Conservation (phyloP, 495 filamentous ascomycete species). For the Penicillium tannophilum region DNA sequence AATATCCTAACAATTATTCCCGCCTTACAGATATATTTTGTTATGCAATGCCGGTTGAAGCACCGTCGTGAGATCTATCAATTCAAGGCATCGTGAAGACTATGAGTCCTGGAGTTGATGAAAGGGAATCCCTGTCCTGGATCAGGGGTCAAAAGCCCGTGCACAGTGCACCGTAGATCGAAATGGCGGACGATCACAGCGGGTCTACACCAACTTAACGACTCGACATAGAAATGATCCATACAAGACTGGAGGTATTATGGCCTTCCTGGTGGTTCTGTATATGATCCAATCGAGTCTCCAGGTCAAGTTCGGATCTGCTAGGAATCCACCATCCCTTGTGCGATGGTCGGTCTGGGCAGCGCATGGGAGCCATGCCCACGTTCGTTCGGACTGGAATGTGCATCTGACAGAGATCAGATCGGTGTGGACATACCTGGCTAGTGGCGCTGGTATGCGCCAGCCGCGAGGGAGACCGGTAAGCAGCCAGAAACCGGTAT, state of each 20-base stretch:
- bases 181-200: background rate
- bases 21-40: background rate
- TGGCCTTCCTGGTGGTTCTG: background rate
- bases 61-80: background rate
- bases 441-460: slow-evolving; percentile 1
- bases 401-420: slow-evolving; percentile 4
- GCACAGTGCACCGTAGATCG: background rate
- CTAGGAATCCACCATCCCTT: background rate
- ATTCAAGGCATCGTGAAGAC: background rate
- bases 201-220: background rate
- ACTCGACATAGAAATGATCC: background rate
- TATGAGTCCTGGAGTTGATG: too few relatives aligned
- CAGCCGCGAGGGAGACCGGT: background rate
- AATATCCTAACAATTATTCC: background rate
- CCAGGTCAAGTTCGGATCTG: background rate
- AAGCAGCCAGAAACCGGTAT: background rate
- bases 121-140: background rate
- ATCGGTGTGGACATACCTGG: background rate
- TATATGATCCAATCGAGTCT: background rate
- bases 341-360: background rate
- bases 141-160: slow-evolving; percentile 4
- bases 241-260: background rate
- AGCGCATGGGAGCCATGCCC: slow-evolving; percentile 7
- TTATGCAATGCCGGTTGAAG: background rate
- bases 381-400: slow-evolving; percentile 6